Evolutionary conservation across 768 basidiomycete genomes (phyloP).

Genomic region (Phylloporus sp.): DNA sequence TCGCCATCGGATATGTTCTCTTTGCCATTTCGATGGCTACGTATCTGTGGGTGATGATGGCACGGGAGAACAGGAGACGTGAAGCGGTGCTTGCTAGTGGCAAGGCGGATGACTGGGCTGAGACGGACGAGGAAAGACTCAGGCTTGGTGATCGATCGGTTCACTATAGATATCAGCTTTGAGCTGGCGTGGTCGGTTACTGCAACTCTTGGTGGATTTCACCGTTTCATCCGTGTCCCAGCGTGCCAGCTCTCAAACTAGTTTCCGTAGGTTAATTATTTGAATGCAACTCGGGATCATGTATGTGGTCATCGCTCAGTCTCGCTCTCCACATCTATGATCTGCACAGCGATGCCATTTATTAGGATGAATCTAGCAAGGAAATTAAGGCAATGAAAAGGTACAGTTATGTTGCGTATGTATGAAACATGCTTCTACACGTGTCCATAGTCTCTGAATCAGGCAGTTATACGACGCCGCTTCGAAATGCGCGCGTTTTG

Average conservation of each 20-base stretch:
- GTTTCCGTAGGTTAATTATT: no score
- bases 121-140: constrained; percentile 21
- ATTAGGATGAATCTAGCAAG: constrained; percentile 29
- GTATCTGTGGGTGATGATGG: constrained; percentile 46
- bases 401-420: constrained; percentile 26
- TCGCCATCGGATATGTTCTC: constrained; percentile 54
- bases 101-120: constrained; percentile 6
- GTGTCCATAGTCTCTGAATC: constrained; percentile 21
- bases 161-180: constrained; percentile 27
- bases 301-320: background rate
- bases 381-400: constrained; percentile 24
- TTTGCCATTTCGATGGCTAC: constrained; percentile 42
- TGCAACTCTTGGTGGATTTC: background rate
- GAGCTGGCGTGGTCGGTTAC: no score
- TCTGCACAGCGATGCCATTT: constrained; percentile 19
- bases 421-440: constrained; percentile 20
- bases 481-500: constrained; percentile 28
- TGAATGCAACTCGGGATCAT: background rate
- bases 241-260: no score
- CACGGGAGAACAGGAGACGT: constrained; percentile 44
- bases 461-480: constrained; percentile 27
- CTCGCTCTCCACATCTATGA: background rate
- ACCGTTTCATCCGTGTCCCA: no score
- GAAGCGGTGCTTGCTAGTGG: constrained; percentile 23
- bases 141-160: constrained; percentile 29